Conservation (phyloP, 2,329 filamentous ascomycete species). For the Penicillium sp. region DNA sequence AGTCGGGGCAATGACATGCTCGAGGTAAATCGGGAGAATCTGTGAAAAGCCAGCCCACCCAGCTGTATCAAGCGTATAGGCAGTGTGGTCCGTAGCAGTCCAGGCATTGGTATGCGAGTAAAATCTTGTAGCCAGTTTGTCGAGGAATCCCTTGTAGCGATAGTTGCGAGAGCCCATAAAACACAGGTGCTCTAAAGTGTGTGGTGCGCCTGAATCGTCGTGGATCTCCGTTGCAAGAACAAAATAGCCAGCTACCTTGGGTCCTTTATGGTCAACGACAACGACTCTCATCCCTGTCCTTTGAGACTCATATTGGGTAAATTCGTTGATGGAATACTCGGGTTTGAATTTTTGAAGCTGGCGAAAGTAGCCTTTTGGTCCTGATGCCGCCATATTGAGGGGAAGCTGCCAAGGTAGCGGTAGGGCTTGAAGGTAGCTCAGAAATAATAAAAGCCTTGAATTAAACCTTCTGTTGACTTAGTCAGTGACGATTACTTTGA, state of each 20-base stretch:
- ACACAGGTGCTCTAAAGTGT: conserved; percentile 76
- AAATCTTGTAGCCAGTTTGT: conserved; percentile 87
- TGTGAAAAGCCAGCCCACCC: conserved; percentile 97
- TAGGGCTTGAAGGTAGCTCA: conserved; percentile 9
- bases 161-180: conserved; percentile 94
- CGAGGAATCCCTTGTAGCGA: conserved; percentile 88
- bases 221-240: conserved; percentile 94
- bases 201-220: conserved; percentile 90
- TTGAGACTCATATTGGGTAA: conserved; percentile 94
- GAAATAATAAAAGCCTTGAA: conserved; percentile 1
- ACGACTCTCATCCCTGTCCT: conserved; percentile 92
- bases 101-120: conserved; percentile 96
- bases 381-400: conserved; percentile 53
- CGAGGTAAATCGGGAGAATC: conserved; percentile 89
- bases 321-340: conserved; percentile 81
- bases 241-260: conserved; percentile 95
- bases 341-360: conserved; percentile 80
- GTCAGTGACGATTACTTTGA: background rate
- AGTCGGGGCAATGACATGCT: conserved; percentile 87
- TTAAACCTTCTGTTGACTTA: conserved; percentile 5
- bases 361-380: conserved; percentile 60
- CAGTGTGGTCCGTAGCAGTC: conserved; percentile 94
- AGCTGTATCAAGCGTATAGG: conserved; percentile 90
- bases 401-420: background rate
- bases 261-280: conserved; percentile 85